phyloP scores from a whole-genome alignment of 1,284 basidiomycete species.

The Cryptococcus hybrid region DNA sequence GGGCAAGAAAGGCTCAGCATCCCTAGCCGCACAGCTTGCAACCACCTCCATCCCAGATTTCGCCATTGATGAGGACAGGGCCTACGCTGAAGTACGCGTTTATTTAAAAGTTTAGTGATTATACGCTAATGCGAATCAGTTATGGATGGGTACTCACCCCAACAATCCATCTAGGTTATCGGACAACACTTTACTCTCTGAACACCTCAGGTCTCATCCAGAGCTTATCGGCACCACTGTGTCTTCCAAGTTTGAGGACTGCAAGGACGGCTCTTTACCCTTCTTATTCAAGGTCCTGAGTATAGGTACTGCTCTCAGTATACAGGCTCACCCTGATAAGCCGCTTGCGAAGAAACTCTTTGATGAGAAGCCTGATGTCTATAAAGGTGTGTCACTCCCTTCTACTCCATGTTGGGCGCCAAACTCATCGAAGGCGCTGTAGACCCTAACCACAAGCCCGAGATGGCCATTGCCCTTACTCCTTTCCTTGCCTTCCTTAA shows the following conservation, averaged over 20 bases:
- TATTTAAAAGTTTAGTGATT: neutral
- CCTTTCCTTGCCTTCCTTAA: slow-evolving; percentile 74
- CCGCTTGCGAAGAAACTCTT: slow-evolving; percentile 75
- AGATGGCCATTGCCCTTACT: slow-evolving; percentile 95
- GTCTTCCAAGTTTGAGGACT: slow-evolving; percentile 59
- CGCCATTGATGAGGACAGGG: slow-evolving; percentile 56
- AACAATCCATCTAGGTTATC: slow-evolving; percentile 74
- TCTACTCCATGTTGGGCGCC: neutral
- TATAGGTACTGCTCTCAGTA: slow-evolving; percentile 91
- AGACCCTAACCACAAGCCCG: slow-evolving; percentile 60
- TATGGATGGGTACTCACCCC: slow-evolving; percentile 99
- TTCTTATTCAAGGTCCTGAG: slow-evolving; percentile 94
- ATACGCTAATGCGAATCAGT: slow-evolving; percentile 51
- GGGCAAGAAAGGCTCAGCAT: slow-evolving; percentile 57
- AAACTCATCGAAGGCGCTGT: neutral
- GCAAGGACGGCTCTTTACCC: slow-evolving; percentile 70
- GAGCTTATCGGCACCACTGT: slow-evolving; percentile 63
- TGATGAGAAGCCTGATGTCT: slow-evolving; percentile 72
- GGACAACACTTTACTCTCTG: slow-evolving; percentile 56
- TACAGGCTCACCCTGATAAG: slow-evolving; percentile 98
- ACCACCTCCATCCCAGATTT: slow-evolving; percentile 54
- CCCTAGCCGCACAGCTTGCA: slow-evolving; percentile 57
- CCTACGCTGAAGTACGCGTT: slow-evolving; percentile 63
- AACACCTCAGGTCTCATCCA: slow-evolving; percentile 64
- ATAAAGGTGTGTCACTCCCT: slow-evolving; percentile 67